These are phyloP conservation scores for Leccinellum albellum DNA, from an alignment of 768 basidiomycete species.

Conservation along the genomic window DNA sequence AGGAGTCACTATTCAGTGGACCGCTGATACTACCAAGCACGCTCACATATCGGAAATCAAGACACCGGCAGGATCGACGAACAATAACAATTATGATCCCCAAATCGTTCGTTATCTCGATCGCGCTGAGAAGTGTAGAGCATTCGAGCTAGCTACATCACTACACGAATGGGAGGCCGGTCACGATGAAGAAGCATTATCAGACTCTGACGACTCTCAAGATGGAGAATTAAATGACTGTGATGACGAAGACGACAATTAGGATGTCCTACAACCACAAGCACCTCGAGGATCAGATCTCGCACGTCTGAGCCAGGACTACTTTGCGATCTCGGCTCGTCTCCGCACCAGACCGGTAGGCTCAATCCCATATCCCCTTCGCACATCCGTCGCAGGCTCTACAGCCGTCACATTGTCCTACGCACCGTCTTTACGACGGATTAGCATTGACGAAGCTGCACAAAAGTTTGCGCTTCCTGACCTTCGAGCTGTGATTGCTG, in stretches of 20 bases:
- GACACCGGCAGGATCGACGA: neutral
- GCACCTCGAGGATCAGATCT: neutral
- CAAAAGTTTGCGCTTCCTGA: too few species aligned
- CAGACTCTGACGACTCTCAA: neutral
- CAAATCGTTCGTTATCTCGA: neutral
- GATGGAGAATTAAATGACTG: neutral
- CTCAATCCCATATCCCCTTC: too few species aligned
- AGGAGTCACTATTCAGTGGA: neutral
- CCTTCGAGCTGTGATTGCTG: too few species aligned
- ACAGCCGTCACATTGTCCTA: too few species aligned
- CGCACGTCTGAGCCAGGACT: neutral
- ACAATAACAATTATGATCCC: neutral
- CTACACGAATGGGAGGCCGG: neutral
- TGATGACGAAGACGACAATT: neutral
- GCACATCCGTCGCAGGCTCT: too few species aligned
- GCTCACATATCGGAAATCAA: neutral
- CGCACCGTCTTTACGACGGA: too few species aligned
- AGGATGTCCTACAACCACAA: neutral
- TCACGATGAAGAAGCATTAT: neutral
- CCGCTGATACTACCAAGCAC: neutral
- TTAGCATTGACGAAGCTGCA: too few species aligned
- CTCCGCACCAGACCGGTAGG: neutral
- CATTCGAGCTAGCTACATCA: neutral
- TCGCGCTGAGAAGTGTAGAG: neutral
- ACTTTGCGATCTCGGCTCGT: neutral